Conservation (phyloP, 352 stramenopile genomes). For the Phytophthora agathidicida region DNA sequence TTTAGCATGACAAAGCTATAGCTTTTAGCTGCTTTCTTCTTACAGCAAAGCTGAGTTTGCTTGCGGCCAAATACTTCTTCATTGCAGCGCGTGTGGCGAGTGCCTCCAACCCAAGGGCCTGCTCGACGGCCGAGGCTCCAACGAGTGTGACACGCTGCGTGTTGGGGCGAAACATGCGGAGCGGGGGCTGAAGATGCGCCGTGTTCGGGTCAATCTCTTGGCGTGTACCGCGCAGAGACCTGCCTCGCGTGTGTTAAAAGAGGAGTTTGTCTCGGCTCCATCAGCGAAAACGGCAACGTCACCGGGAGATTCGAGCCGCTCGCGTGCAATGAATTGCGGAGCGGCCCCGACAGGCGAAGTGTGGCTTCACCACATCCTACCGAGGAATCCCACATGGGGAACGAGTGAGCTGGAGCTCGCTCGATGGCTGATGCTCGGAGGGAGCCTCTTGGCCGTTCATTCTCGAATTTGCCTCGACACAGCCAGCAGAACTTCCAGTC, state of each 20-base stretch:
- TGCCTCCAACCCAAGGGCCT: too few species aligned
- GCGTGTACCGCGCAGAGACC: slow-evolving; percentile 16
- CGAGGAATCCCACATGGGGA: slow-evolving; percentile 21
- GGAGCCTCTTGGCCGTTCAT: slow-evolving; percentile 9
- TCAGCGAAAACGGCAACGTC: slow-evolving; percentile 7
- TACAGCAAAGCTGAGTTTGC: neutral
- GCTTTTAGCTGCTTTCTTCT: neutral
- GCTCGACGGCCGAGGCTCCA: too few species aligned
- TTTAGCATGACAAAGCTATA: too few species aligned
- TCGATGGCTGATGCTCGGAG: neutral
- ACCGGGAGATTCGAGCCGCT: slow-evolving; percentile 19
- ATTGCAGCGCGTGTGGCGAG: too few species aligned
- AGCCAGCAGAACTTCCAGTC: neutral
- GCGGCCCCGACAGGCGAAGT: slow-evolving; percentile 3
- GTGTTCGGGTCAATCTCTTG: slow-evolving; percentile 32
- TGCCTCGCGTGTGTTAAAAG: slow-evolving; percentile 21
- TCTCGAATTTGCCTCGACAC: slow-evolving; percentile 15
- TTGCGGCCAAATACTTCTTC: too few species aligned
- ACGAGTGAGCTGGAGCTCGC: slow-evolving; percentile 7
- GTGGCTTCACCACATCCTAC: slow-evolving; percentile 21
- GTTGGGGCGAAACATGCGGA: slow-evolving; percentile 27
- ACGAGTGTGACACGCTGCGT: slow-evolving; percentile 23
- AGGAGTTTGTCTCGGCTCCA: slow-evolving; percentile 1
- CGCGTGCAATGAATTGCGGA: slow-evolving; percentile 6
- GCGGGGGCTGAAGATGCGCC: slow-evolving; percentile 15